These are phyloP conservation scores for Flaveria ramosissima DNA, from an alignment of 129 eudicot genomes.

Conservation along the genomic window DNA sequence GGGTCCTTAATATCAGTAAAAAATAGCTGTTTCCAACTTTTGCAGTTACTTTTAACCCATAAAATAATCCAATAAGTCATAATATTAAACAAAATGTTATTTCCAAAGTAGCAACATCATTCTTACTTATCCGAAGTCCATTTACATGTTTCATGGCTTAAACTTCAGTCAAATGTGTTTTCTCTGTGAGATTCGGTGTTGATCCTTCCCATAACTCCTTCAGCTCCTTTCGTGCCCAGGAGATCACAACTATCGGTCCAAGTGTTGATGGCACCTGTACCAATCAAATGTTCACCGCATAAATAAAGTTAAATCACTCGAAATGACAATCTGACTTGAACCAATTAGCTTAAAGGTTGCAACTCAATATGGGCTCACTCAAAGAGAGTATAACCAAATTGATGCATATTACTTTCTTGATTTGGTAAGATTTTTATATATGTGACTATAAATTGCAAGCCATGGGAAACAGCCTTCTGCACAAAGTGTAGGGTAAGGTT, in stretches of 20 bases:
- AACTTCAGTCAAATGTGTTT: constrained; percentile 58
- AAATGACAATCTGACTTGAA: constrained; percentile 13
- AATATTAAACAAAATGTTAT: constrained; percentile 34
- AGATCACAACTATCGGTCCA: constrained; percentile 67
- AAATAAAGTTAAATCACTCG: neutral
- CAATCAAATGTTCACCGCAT: constrained; percentile 7
- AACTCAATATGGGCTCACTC: neutral
- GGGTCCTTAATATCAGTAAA: neutral
- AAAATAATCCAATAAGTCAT: constrained; percentile 23
- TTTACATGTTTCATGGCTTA: constrained; percentile 49
- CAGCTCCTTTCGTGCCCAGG: constrained; percentile 88
- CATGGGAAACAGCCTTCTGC: too few species aligned
- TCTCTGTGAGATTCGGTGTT: constrained; percentile 46
- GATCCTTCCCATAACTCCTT: constrained; percentile 94
- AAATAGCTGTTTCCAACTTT: neutral
- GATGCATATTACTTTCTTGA: too few species aligned
- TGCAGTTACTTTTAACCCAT: constrained; percentile 2
- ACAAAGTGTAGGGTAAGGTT: too few species aligned
- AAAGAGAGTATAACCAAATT: neutral
- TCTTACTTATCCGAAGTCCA: constrained; percentile 37
- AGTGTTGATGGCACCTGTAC: constrained; percentile 86
- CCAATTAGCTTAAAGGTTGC: neutral
- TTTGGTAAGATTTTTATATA: too few species aligned
- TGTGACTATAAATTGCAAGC: neutral
- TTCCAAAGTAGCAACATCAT: constrained; percentile 18